These are phyloP conservation scores for Mycena pura DNA, from an alignment of 768 basidiomycete genomes.

Conservation along the genomic window DNA sequence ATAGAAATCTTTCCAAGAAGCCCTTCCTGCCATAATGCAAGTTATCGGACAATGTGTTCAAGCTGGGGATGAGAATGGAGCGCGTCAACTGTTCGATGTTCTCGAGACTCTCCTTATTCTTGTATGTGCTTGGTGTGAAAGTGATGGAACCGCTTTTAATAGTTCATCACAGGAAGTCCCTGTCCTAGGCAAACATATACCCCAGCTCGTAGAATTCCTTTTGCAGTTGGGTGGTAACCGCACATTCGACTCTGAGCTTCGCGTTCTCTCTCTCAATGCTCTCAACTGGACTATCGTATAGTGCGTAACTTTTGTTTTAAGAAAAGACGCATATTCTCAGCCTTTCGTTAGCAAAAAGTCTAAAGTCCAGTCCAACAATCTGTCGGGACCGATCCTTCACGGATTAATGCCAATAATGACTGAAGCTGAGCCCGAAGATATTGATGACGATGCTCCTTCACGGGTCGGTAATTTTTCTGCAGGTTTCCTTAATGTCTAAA, in stretches of 20 bases:
- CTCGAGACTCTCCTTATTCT: slow-evolving; percentile 95
- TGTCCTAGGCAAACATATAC: slow-evolving; percentile 87
- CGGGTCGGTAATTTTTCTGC: slow-evolving; percentile 64
- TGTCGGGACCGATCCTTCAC: slow-evolving; percentile 86
- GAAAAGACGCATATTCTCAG: neutral
- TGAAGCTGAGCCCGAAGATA: slow-evolving; percentile 92
- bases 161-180: slow-evolving; percentile 81
- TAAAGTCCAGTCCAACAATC: slow-evolving; percentile 85
- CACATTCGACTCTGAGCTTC: slow-evolving; percentile 76
- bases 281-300: slow-evolving; percentile 98
- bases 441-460: slow-evolving; percentile 92
- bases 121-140: slow-evolving; percentile 47
- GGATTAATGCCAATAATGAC: slow-evolving; percentile 94
- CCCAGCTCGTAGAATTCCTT: slow-evolving; percentile 88
- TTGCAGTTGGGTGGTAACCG: slow-evolving; percentile 83
- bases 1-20: slow-evolving; percentile 85
- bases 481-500: neutral
- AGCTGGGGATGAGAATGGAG: slow-evolving; percentile 76
- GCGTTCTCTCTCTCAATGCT: slow-evolving; percentile 90
- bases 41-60: slow-evolving; percentile 89
- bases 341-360: slow-evolving; percentile 82
- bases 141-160: slow-evolving; percentile 11
- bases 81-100: slow-evolving; percentile 92
- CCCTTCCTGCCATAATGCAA: slow-evolving; percentile 87
- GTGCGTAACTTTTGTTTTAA: slow-evolving; percentile 48